Conservation (phyloP, 1,284 basidiomycete genomes). For the Amylostereum areolatum region DNA sequence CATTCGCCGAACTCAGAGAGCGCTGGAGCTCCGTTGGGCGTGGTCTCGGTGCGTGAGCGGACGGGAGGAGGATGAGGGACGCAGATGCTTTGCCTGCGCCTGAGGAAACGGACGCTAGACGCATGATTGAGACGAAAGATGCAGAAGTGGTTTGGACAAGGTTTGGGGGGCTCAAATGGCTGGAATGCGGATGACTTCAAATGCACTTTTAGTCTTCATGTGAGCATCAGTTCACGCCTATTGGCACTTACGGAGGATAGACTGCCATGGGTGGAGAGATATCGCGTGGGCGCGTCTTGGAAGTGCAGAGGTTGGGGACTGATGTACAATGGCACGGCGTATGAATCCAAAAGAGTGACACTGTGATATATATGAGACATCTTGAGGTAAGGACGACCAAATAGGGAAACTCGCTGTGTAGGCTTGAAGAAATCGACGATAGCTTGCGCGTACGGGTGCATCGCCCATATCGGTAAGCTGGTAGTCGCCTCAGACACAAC, state of each 20-base stretch:
- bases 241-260: slow-evolving; percentile 18
- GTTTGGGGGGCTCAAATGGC: slow-evolving; percentile 50
- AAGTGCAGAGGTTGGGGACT: slow-evolving; percentile 28
- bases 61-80: slow-evolving; percentile 46
- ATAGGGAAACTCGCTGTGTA: slow-evolving; percentile 29
- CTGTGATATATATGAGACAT: slow-evolving; percentile 23
- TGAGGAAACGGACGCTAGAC: slow-evolving; percentile 17
- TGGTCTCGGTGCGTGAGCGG: slow-evolving; percentile 34
- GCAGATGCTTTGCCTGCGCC: slow-evolving; percentile 5
- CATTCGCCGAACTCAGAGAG: slow-evolving; percentile 22
- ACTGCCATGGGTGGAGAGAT: slow-evolving; percentile 34
- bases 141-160: slow-evolving; percentile 52
- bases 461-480: slow-evolving; percentile 44
- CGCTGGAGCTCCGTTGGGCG: slow-evolving; percentile 31
- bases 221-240: background rate
- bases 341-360: slow-evolving; percentile 46
- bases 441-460: slow-evolving; percentile 41
- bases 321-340: slow-evolving; percentile 46
- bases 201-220: background rate
- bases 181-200: slow-evolving; percentile 1
- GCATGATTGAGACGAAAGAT: slow-evolving; percentile 37
- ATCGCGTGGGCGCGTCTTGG: slow-evolving; percentile 48
- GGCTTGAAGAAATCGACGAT: slow-evolving; percentile 42
- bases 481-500: slow-evolving; percentile 49
- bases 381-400: slow-evolving; percentile 1